Percentiles rank a stretch among this genome's conserved stretches.
Evolutionary conservation across 139 green algal genomes (phyloP).

Genomic region (Pleodorina starrii): DNA sequence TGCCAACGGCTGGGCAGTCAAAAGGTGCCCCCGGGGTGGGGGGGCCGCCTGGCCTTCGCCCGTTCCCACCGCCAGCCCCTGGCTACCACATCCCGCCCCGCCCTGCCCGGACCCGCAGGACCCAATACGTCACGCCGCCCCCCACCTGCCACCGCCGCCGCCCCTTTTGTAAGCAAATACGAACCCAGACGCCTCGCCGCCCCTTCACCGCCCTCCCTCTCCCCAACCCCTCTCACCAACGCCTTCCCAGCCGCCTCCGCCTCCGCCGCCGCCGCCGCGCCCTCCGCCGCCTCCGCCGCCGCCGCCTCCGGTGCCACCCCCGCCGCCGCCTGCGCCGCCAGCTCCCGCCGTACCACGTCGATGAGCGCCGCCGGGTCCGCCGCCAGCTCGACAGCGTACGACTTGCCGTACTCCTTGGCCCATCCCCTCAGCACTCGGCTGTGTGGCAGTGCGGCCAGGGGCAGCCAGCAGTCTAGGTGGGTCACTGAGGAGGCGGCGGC

Average conservation of each 20-base stretch:
- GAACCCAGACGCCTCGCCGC: too few species aligned
- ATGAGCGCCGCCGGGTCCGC: neutral
- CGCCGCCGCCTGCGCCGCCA: slow-evolving; percentile 26
- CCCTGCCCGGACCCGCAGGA: too few species aligned
- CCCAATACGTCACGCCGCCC: too few species aligned
- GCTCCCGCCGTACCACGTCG: slow-evolving; percentile 36
- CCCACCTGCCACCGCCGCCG: too few species aligned
- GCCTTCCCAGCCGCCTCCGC: too few species aligned
- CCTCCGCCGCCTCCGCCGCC: neutral
- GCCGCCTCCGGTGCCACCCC: neutral
- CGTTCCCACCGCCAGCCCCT: too few species aligned
- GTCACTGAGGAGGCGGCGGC: neutral
- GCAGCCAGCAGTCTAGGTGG: slow-evolving; percentile 19
- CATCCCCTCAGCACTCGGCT: slow-evolving; percentile 39
- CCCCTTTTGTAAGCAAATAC: too few species aligned
- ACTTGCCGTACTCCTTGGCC: slow-evolving; percentile 38
- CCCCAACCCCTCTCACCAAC: neutral
- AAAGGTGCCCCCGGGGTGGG: too few species aligned
- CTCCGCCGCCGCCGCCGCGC: neutral
- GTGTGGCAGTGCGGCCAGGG: slow-evolving; percentile 29
- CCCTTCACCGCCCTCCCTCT: too few species aligned
- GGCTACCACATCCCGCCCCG: too few species aligned
- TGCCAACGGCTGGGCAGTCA: too few species aligned
- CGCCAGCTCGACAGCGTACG: neutral
- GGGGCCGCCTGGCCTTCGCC: too few species aligned